phyloP scores from a whole-genome alignment of 1,284 basidiomycete genomes.

The Stygiomarasmius scandens region DNA sequence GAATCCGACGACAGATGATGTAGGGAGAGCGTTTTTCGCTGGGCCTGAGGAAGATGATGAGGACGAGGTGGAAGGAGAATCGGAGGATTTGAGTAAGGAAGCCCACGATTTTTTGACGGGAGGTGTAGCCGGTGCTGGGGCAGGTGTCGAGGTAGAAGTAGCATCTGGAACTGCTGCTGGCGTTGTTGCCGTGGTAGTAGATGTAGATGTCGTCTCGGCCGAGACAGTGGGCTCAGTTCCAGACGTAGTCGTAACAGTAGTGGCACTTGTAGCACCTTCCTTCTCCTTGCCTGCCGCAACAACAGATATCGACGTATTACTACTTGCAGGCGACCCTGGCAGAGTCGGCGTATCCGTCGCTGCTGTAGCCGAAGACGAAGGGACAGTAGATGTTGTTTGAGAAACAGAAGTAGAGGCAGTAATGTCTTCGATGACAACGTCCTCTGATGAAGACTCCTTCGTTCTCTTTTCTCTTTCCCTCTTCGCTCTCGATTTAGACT shows the following conservation, averaged over 20 bases:
- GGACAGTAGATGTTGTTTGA: not conserved
- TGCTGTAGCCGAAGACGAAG: not conserved
- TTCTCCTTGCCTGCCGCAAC: not conserved
- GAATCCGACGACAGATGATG: constrained; percentile 68
- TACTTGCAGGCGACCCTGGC: constrained; percentile 61
- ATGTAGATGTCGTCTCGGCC: constrained; percentile 53
- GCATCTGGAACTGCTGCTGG: not conserved
- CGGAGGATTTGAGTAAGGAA: constrained; percentile 59
- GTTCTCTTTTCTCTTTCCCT: not conserved
- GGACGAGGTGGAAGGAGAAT: constrained; percentile 25
- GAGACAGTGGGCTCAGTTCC: constrained; percentile 33
- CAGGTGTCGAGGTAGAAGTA: constrained; percentile 21
- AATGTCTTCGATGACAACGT: constrained; percentile 43
- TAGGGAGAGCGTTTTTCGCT: constrained; percentile 51
- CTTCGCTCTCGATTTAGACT: too few relatives aligned
- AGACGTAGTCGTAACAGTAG: constrained; percentile 16
- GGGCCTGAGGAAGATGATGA: constrained; percentile 25
- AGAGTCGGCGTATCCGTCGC: constrained; percentile 20
- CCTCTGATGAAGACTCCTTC: constrained; percentile 31
- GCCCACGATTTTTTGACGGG: constrained; percentile 74
- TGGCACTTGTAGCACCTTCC: too few relatives aligned
- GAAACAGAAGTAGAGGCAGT: not conserved
- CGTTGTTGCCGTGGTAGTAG: constrained; percentile 15
- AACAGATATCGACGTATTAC: constrained; percentile 57
- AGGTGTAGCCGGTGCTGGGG: constrained; percentile 33